These are phyloP conservation scores for Acanthamoeba pearcei DNA, from an alignment of 208 protist genomes.

Conservation along the genomic window DNA sequence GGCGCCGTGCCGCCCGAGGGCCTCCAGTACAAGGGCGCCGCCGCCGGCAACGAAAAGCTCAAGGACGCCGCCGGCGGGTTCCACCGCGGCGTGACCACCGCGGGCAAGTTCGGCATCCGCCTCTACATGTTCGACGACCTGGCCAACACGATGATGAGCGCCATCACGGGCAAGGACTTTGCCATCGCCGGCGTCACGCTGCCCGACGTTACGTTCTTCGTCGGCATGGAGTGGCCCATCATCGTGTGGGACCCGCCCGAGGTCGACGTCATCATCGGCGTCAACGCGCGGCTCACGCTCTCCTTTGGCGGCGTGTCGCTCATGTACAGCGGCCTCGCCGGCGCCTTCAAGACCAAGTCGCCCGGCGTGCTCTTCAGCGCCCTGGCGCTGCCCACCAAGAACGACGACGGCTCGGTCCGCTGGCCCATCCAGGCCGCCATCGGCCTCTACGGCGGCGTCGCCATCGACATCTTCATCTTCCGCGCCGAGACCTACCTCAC, in stretches of 20 bases:
- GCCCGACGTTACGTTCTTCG: slow-evolving; percentile 23
- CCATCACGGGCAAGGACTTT: slow-evolving; percentile 49
- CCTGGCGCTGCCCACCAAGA: slow-evolving; percentile 34
- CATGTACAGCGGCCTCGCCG: slow-evolving; percentile 57
- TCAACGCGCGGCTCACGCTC: slow-evolving; percentile 14
- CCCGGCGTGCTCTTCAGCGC: slow-evolving; percentile 46
- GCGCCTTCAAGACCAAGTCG: slow-evolving; percentile 8
- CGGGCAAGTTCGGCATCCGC: slow-evolving; percentile 42
- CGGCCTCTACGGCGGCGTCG: slow-evolving; percentile 40
- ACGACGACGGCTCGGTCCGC: slow-evolving; percentile 64
- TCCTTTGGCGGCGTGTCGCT: slow-evolving; percentile 52
- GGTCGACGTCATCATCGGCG: slow-evolving; percentile 32
- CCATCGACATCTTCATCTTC: slow-evolving; percentile 74
- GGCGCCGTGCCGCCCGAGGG: slow-evolving; percentile 35
- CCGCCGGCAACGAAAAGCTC: background rate
- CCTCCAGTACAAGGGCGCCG: slow-evolving; percentile 34
- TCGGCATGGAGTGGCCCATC: slow-evolving; percentile 55
- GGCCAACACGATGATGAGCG: slow-evolving; percentile 21
- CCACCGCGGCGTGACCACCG: background rate
- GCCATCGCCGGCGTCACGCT: slow-evolving; percentile 62
- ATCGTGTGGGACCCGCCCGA: slow-evolving; percentile 21
- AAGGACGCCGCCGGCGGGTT: background rate
- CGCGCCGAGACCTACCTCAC: slow-evolving; percentile 7
- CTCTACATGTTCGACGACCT: slow-evolving; percentile 62
- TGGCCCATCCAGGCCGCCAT: slow-evolving; percentile 35